Percentiles rank a stretch among this genome's conserved stretches.
Evolutionary conservation across 2,329 filamentous ascomycete genomes (phyloP).

Genomic region (Graphilbum fragrans): DNA sequence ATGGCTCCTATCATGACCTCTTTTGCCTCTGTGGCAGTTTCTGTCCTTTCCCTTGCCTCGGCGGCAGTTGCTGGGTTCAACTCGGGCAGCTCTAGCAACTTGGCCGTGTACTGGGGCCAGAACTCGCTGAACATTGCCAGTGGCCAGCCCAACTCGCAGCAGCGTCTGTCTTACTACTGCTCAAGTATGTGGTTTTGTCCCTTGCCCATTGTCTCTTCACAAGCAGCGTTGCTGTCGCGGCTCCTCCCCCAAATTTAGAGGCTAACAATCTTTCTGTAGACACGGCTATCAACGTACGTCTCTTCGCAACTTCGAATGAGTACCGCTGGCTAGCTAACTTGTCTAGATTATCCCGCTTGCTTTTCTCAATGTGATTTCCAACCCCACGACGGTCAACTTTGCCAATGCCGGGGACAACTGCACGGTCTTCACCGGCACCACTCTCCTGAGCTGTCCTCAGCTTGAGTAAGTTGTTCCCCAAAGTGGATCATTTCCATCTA

Average conservation of each 20-base stretch:
- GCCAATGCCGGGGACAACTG: constrained; percentile 52
- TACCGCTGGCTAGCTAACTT: constrained; percentile 5
- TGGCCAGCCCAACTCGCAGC: constrained; percentile 34
- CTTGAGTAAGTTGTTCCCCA: constrained; percentile 42
- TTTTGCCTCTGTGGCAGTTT: constrained; percentile 4
- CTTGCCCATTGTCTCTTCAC: background rate
- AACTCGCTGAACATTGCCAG: constrained; percentile 42
- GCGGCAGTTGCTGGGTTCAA: constrained; percentile 28
- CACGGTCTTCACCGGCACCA: constrained; percentile 42
- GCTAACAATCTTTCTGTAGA: constrained; percentile 3
- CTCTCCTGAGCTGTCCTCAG: constrained; percentile 48
- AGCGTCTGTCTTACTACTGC: constrained; percentile 46
- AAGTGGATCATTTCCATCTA: background rate
- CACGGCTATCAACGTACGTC: constrained; percentile 30
- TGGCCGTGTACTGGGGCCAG: constrained; percentile 61
- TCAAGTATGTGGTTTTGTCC: constrained; percentile 28
- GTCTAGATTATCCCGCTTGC: constrained; percentile 48
- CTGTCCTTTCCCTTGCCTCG: constrained; percentile 5
- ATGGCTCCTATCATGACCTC: too few relatives aligned
- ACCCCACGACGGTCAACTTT: constrained; percentile 44
- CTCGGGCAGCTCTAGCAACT: constrained; percentile 33
- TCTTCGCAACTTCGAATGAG: background rate
- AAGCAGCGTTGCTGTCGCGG: background rate
- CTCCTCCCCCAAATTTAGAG: background rate
- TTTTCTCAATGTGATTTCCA: constrained; percentile 47